Conservation (phyloP, 2,329 filamentous ascomycete genomes). For the Truncatella angustata region DNA sequence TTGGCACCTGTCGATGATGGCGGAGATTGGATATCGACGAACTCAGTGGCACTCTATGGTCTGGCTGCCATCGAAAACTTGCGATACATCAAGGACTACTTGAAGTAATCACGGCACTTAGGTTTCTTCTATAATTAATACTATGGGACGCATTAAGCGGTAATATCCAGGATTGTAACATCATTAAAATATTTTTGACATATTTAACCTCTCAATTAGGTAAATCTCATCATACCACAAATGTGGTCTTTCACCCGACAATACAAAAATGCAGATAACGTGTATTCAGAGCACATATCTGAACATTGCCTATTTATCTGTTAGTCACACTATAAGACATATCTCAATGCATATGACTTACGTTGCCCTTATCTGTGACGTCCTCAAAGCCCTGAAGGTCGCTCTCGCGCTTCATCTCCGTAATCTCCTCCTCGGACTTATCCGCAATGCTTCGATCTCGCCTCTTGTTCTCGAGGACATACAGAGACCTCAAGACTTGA, state of each 20-base stretch:
- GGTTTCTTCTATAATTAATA: too few relatives aligned
- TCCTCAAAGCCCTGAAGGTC: slow-evolving; percentile 35
- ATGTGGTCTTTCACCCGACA: too few relatives aligned
- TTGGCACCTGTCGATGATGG: slow-evolving; percentile 52
- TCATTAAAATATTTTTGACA: background rate
- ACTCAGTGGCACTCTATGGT: slow-evolving; percentile 56
- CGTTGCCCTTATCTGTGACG: slow-evolving; percentile 35
- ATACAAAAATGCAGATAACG: background rate
- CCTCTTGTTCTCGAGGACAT: slow-evolving; percentile 28
- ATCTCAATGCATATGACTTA: slow-evolving; percentile 14
- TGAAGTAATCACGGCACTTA: too few relatives aligned
- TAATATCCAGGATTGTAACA: background rate
- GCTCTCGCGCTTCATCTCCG: slow-evolving; percentile 27
- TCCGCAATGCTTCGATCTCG: slow-evolving; percentile 24
- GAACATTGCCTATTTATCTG: slow-evolving; percentile 18
- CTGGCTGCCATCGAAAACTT: slow-evolving; percentile 56
- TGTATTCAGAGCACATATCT: slow-evolving; percentile 16
- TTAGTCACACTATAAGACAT: slow-evolving; percentile 7
- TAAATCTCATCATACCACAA: too few relatives aligned
- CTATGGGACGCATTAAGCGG: too few relatives aligned
- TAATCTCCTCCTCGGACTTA: slow-evolving; percentile 28
- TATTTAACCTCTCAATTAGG: too few relatives aligned
- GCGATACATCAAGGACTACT: slow-evolving; percentile 34
- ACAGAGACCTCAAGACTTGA: slow-evolving; percentile 23
- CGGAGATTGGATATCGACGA: slow-evolving; percentile 51